Percentiles rank a stretch among this genome's conserved stretches.
phyloP scores from a whole-genome alignment of 2,329 filamentous ascomycete genomes.

The Diaporthe humulicola region DNA sequence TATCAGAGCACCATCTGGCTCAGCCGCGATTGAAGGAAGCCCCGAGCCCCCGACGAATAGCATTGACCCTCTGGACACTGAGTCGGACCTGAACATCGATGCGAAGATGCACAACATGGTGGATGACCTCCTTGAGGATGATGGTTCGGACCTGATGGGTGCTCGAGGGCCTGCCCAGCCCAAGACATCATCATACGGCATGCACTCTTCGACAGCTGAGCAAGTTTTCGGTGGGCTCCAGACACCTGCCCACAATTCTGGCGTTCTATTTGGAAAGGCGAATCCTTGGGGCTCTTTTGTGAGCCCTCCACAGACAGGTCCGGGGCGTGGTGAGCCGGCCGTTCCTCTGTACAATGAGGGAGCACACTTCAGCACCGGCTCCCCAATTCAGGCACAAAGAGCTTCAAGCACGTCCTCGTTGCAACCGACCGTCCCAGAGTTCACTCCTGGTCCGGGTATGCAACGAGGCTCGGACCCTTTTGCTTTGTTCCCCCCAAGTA shows the following conservation, averaged over 20 bases:
- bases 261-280: neutral
- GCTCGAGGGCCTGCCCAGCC: constrained; percentile 45
- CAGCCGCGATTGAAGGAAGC: neutral
- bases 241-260: constrained; percentile 15
- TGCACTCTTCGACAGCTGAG: constrained; percentile 65
- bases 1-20: neutral
- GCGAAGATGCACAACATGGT: constrained; percentile 51
- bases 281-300: constrained; percentile 29
- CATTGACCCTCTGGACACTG: constrained; percentile 36
- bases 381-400: constrained; percentile 14
- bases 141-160: constrained; percentile 10
- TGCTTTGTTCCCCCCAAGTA: constrained; percentile 1
- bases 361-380: constrained; percentile 7
- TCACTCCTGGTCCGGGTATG: constrained; percentile 26
- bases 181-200: constrained; percentile 65
- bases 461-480: constrained; percentile 29
- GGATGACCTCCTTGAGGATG: constrained; percentile 58
- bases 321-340: neutral
- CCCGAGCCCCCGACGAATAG: neutral
- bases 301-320: constrained; percentile 7
- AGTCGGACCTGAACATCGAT: constrained; percentile 37
- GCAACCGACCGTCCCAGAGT: constrained; percentile 32
- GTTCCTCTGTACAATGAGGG: constrained; percentile 20
- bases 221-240: constrained; percentile 61
- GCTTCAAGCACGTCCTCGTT: constrained; percentile 31